Evolutionary conservation across 2,329 filamentous ascomycete species (phyloP), one percentile per base, ranked within the genome.

Genomic region (Neospermospora avenae): DNA sequence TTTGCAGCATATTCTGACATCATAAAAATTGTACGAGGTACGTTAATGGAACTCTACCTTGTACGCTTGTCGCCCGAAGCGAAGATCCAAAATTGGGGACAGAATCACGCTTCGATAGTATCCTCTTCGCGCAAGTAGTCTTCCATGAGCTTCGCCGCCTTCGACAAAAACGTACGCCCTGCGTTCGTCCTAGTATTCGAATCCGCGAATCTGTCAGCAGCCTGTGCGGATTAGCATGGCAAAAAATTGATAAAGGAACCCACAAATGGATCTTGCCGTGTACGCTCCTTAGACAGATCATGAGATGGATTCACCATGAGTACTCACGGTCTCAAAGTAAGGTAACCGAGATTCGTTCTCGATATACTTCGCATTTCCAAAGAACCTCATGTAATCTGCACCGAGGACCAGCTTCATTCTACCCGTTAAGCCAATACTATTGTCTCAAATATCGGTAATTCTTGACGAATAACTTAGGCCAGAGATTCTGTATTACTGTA

Each of bases 281-380:
- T 10, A 25, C 20, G 5, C 20, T 20, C 42, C 24, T 14, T 11
- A 11, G 7, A 18, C 3, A 25, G 13, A 45, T 22, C 20, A 3
- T 6, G 2, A 45, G 10, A 10, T 8, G 20, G 42, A 25, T 20
- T 25, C 5, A 24, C 42, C 22, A 25, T 45, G 3, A 24, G 6
- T 24, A 3, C 34, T 31, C 46, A 56, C 11, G 49, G n/a, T 16
- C 39, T n/a, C 49, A 2, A 61, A 6, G 5, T 42, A 41, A 10
- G 55, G 51, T 14, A 61, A 22, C 25, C 45, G 31, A 10, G 14
- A 41, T 20, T 65, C 61, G 28, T 62, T 60, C 13, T 60, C 53
- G 6, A 65, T 39, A 55, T 61, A 56, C 2, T 35, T 13, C 4
- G 24, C 16, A 8, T 57, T 45, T 20, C 20, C 56, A 37, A 56